A percentile compares a stretch with the other conserved stretches of the same genome.
Evolutionary conservation across 129 eudicot genomes (phyloP).

Genomic region (Flaveria bidentis): DNA sequence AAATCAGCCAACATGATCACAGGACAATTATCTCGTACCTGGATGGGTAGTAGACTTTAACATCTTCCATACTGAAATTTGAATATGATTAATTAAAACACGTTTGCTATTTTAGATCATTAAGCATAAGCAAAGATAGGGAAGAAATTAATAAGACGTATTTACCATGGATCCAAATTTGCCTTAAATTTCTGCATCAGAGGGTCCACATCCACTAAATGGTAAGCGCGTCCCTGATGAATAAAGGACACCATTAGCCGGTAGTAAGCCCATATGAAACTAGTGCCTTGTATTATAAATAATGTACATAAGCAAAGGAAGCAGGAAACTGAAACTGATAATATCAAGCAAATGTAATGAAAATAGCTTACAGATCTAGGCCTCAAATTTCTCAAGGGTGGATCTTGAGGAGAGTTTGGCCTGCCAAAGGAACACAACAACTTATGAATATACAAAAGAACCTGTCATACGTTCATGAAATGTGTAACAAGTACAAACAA

Average conservation of each 20-base stretch:
- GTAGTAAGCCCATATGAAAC: conserved; percentile 9
- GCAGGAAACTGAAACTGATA: neutral
- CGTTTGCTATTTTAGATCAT: conserved; percentile 8
- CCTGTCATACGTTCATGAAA: too few relatives aligned
- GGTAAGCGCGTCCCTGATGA: conserved; percentile 40
- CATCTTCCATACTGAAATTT: conserved; percentile 52
- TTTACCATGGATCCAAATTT: conserved; percentile 45
- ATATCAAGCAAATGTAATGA: conserved; percentile 5
- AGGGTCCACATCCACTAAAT: conserved; percentile 69
- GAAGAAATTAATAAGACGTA: neutral
- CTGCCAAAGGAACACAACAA: conserved; percentile 25
- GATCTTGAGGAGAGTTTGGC: conserved; percentile 40
- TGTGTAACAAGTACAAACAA: too few relatives aligned
- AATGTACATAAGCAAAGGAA: neutral
- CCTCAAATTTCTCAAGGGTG: conserved; percentile 41
- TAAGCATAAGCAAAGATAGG: conserved; percentile 5
- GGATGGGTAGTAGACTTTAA: conserved; percentile 67
- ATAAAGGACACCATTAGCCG: neutral
- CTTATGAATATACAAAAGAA: neutral
- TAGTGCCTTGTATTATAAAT: neutral
- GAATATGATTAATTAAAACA: conserved; percentile 11
- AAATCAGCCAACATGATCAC: conserved; percentile 24
- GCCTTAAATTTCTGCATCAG: conserved; percentile 31
- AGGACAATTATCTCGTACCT: conserved; percentile 52
- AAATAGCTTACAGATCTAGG: conserved; percentile 53